Percentiles rank a stretch among this genome's conserved stretches.
Conservation (phyloP, 2,329 filamentous ascomycete species). For the Ophiostoma ips region DNA sequence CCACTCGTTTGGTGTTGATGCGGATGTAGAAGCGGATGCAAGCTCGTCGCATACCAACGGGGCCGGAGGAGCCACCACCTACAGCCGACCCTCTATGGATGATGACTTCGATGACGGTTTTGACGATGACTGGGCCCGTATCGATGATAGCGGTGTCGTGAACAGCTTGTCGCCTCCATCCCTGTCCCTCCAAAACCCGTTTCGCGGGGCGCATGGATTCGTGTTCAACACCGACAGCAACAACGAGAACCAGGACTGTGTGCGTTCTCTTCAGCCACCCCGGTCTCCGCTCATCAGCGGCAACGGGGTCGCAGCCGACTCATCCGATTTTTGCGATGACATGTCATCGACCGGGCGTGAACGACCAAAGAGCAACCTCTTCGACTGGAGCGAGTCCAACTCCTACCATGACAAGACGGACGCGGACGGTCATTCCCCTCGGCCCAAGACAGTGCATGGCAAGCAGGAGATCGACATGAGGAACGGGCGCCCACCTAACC, state of each 20-base stretch:
- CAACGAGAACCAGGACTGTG: background rate
- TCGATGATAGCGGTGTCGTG: constrained; percentile 38
- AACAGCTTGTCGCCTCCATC: constrained; percentile 46
- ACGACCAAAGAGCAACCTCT: constrained; percentile 52
- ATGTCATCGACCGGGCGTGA: constrained; percentile 22
- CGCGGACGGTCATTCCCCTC: constrained; percentile 40
- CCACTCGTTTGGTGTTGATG: background rate
- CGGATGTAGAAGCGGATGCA: constrained; percentile 9
- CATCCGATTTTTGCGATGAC: constrained; percentile 15
- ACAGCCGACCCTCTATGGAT: constrained; percentile 41
- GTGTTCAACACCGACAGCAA: background rate
- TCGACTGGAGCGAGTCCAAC: constrained; percentile 63
- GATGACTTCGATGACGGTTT: constrained; percentile 47
- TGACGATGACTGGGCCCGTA: constrained; percentile 44
- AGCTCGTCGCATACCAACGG: constrained; percentile 19
- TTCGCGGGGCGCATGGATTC: background rate
- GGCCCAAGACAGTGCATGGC: constrained; percentile 62
- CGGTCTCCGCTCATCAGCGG: constrained; percentile 34
- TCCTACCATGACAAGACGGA: constrained; percentile 44
- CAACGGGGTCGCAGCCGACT: constrained; percentile 23
- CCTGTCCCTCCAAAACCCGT: constrained; percentile 32
- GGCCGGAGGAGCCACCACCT: constrained; percentile 25
- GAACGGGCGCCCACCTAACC: constrained; percentile 52
- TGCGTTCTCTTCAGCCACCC: background rate
- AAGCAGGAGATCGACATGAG: constrained; percentile 59